These are phyloP conservation scores for Lipomyces mesembrius DNA, from an alignment of 805 yeast species.

Conservation along the genomic window DNA sequence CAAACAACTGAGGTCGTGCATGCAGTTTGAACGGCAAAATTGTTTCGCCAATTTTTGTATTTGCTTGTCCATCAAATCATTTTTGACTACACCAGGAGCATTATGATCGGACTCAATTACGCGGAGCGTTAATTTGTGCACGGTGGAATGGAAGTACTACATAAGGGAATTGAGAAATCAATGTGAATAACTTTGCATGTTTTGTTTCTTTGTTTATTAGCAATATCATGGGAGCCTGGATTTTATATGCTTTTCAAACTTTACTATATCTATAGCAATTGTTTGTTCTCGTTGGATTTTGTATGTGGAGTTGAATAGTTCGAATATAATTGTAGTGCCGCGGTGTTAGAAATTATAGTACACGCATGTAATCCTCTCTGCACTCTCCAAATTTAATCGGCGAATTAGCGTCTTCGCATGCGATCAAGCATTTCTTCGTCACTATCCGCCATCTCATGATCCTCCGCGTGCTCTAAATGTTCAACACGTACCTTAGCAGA, in stretches of 20 bases:
- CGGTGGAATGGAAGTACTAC: background rate
- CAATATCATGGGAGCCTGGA: background rate
- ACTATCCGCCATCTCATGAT: constrained; percentile 20
- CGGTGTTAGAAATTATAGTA: background rate
- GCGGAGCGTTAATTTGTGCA: background rate
- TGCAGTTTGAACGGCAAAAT: background rate
- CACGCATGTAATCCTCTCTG: background rate
- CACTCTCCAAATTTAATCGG: background rate
- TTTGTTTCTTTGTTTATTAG: background rate
- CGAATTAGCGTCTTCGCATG: background rate
- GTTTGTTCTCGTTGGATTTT: background rate
- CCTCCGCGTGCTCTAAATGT: constrained; percentile 30
- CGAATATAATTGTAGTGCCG: background rate
- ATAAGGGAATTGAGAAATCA: background rate
- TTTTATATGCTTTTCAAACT: background rate
- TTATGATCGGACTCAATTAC: background rate
- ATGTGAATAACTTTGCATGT: background rate
- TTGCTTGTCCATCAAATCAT: background rate
- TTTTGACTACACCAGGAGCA: background rate
- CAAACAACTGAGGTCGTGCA: background rate
- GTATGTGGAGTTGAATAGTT: background rate
- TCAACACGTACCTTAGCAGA: constrained; percentile 22
- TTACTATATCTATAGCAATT: background rate
- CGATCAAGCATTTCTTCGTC: constrained; percentile 23
- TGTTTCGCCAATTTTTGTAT: background rate